These are phyloP conservation scores for Phaffomyces opuntiae DNA, from an alignment of 805 yeast genomes.

Conservation along the genomic window DNA sequence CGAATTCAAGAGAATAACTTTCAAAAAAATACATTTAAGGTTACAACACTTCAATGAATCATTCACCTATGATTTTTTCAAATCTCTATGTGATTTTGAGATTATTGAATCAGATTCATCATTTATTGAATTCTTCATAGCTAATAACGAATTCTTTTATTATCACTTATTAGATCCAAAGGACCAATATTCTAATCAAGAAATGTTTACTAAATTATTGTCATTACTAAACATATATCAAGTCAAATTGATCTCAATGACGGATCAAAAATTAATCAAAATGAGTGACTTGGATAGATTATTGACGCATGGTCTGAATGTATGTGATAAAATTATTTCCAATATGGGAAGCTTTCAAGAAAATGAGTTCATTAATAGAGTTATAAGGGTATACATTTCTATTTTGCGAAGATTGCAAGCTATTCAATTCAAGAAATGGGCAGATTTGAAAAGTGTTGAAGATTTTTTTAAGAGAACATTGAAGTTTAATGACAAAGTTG, in stretches of 20 bases:
- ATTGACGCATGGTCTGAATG: slow-evolving; percentile 2
- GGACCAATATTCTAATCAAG: neutral
- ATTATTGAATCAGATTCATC: neutral
- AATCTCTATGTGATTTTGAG: neutral
- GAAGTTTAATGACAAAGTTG: too few relatives aligned
- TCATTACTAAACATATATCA: neutral
- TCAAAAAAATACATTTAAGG: neutral
- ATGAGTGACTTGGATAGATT: neutral
- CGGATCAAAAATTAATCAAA: neutral
- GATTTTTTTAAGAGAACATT: too few relatives aligned
- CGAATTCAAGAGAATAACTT: neutral
- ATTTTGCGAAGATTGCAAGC: neutral
- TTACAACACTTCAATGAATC: slow-evolving; percentile 1
- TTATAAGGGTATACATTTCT: neutral
- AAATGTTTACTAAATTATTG: neutral
- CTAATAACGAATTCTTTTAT: slow-evolving; percentile 4
- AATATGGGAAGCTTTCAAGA: neutral
- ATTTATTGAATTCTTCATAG: neutral
- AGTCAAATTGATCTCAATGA: neutral
- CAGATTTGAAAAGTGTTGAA: neutral
- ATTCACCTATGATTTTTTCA: neutral
- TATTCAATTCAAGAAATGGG: neutral
- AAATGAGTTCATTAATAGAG: neutral
- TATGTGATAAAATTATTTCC: slow-evolving; percentile 1
- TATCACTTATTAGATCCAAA: slow-evolving; percentile 9